phyloP scores from a whole-genome alignment of 106 monocot genomes.

The Dioscorea dumetorum region DNA sequence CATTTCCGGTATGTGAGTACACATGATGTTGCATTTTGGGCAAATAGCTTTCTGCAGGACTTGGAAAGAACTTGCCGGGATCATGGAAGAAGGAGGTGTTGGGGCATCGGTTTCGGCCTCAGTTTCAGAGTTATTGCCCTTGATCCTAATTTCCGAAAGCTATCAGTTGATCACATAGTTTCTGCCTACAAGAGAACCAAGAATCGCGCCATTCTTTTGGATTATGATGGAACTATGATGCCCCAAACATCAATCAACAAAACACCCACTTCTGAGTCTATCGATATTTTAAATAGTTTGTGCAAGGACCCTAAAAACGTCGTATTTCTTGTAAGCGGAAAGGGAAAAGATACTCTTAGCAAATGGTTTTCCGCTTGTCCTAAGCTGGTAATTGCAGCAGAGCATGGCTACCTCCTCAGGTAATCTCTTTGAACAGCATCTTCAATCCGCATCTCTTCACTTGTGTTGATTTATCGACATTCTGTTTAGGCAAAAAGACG shows the following conservation, averaged over 20 bases:
- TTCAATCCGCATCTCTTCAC: too few relatives aligned
- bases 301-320: slow-evolving; percentile 28
- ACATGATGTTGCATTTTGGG: slow-evolving; percentile 50
- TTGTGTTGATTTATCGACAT: too few relatives aligned
- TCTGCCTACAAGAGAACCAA: slow-evolving; percentile 43
- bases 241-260: slow-evolving; percentile 40
- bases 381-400: slow-evolving; percentile 36
- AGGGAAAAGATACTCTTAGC: slow-evolving; percentile 21
- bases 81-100: slow-evolving; percentile 34
- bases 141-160: slow-evolving; percentile 40
- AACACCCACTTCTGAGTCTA: slow-evolving; percentile 25
- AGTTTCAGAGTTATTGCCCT: slow-evolving; percentile 42
- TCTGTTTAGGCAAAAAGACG: slow-evolving; percentile 23
- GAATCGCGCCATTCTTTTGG: slow-evolving; percentile 35
- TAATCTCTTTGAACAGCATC: neutral
- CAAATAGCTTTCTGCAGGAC: slow-evolving; percentile 42
- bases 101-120: slow-evolving; percentile 49
- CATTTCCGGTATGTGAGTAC: slow-evolving; percentile 45
- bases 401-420: slow-evolving; percentile 49
- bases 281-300: slow-evolving; percentile 35
- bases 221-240: slow-evolving; percentile 55
- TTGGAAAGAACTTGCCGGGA: slow-evolving; percentile 45
- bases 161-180: slow-evolving; percentile 38
- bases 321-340: slow-evolving; percentile 48
- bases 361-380: slow-evolving; percentile 34